Evolutionary conservation across 1,284 basidiomycete species (phyloP).

Genomic region (Cronartium quercuum): DNA sequence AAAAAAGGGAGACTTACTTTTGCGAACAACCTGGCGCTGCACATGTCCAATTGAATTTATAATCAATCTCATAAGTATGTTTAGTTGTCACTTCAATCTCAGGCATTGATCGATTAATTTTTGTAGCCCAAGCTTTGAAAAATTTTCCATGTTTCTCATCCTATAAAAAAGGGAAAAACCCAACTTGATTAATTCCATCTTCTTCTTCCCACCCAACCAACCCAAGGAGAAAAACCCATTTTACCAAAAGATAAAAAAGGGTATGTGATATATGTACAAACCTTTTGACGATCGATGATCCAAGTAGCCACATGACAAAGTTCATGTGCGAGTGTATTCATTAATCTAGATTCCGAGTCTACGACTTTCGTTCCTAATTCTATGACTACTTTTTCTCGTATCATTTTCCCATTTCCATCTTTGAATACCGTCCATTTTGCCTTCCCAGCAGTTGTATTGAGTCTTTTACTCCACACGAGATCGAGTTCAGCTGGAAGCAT

Average conservation of each 20-base stretch:
- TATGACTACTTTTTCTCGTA: constrained; percentile 53
- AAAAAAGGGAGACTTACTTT: constrained; percentile 52
- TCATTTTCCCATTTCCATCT: constrained; percentile 52
- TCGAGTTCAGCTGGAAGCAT: constrained; percentile 58
- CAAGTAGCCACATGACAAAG: constrained; percentile 81
- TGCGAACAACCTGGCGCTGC: constrained; percentile 56
- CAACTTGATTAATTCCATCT: not conserved
- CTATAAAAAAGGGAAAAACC: not conserved
- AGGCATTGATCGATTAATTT: constrained; percentile 59
- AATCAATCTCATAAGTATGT: constrained; percentile 68
- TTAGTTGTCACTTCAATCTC: constrained; percentile 67
- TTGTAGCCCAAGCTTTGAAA: constrained; percentile 43
- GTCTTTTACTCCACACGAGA: constrained; percentile 65
- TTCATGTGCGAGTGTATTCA: constrained; percentile 73
- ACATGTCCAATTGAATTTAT: constrained; percentile 71
- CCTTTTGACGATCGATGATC: constrained; percentile 63
- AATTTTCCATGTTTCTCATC: constrained; percentile 54
- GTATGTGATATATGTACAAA: constrained; percentile 50
- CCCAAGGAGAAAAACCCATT: not conserved
- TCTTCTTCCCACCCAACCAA: not conserved
- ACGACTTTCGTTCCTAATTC: constrained; percentile 71
- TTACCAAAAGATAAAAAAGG: not conserved
- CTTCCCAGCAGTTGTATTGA: constrained; percentile 68
- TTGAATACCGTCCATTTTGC: constrained; percentile 61
- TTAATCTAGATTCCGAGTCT: constrained; percentile 65